Evolutionary conservation across 768 basidiomycete species (phyloP), one percentile per base, ranked within the genome.

Genomic region (Myochromella boudieri): DNA sequence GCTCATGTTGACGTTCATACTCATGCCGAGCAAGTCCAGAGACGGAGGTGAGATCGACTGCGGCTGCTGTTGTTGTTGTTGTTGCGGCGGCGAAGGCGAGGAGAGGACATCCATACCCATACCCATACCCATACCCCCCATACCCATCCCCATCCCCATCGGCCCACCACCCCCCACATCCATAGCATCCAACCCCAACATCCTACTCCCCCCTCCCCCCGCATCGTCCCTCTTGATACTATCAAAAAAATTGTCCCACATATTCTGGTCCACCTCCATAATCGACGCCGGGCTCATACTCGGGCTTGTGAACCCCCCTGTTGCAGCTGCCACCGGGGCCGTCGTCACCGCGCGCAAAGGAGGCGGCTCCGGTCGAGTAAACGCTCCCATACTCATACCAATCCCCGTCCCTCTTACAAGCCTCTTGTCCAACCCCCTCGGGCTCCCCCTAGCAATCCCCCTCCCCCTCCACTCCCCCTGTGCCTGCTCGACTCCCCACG

Each of bases 201-300:
- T 28, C 27, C 37, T 6, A 17, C 28, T 14, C 28, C 14, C 33
- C 14, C 18, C 33, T 6, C 14, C 33, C 14, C 22, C 27, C 1
- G 10, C 37, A 6, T 15, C 36, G 31, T 50, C 47, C 34, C 48
- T 10, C 51, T 47, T 53, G 12, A 56, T 18, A 5, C 36, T 41
- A 41, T 56, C 54, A 29, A 56, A 48, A 49, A 56, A 56, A 46
- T 31, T 45, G 37, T 52, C 54, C 54, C 54, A 56, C 26, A 47
- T 44, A 3, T 1, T 28, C 27, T 28, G 45, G 18, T 56, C 54
- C 1, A 20, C 15, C 37, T 46, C 52, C 8, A 12, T 2, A 10
- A 2, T 34, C 17, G 29, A 33, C 17, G 9, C 21, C 31, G 6
- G 4, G 5, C 18, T 24, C 42, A 6, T 20, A 5, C 40, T 20